Conservation (phyloP, 805 yeast species). For the Cyberlindnera euphorbiae region DNA sequence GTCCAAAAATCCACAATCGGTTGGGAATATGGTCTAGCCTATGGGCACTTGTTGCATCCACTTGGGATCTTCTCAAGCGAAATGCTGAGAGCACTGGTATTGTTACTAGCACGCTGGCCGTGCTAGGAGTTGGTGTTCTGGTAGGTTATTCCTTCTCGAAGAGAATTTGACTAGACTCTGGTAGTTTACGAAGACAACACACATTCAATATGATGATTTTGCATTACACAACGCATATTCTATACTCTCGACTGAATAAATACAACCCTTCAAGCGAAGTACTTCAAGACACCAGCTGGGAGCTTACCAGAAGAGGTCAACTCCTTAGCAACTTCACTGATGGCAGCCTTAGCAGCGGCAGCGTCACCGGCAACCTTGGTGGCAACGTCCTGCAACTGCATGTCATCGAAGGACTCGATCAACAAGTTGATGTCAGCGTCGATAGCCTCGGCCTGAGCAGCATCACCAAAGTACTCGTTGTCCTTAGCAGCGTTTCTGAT, state of each 20-base stretch:
- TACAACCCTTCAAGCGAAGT: constrained; percentile 44
- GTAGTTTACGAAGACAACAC: background rate
- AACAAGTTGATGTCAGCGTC: constrained; percentile 78
- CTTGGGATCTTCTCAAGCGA: constrained; percentile 2
- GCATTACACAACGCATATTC: no score
- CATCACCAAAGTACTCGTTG: constrained; percentile 78
- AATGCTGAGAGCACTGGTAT: constrained; percentile 1
- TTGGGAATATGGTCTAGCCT: constrained; percentile 1
- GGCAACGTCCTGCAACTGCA: constrained; percentile 72
- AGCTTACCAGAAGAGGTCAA: constrained; percentile 50
- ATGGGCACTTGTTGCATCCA: constrained; percentile 7
- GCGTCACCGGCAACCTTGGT: constrained; percentile 47
- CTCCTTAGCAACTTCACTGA: constrained; percentile 51
- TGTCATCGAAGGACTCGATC: constrained; percentile 76
- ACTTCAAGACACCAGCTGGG: constrained; percentile 48
- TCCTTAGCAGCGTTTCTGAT: constrained; percentile 82
- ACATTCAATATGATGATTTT: no score
- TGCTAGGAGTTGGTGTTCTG: constrained; percentile 21
- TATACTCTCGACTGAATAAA: no score
- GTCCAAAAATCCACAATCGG: background rate
- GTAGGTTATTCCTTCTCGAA: constrained; percentile 18
- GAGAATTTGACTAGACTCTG: background rate
- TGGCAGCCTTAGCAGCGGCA: constrained; percentile 52
- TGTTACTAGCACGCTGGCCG: constrained; percentile 17
- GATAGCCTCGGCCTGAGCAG: constrained; percentile 56